A percentile compares a stretch with the other conserved stretches of the same genome.
These are phyloP conservation scores for Candida tammaniensis DNA, from an alignment of 805 yeast species.

Conservation along the genomic window DNA sequence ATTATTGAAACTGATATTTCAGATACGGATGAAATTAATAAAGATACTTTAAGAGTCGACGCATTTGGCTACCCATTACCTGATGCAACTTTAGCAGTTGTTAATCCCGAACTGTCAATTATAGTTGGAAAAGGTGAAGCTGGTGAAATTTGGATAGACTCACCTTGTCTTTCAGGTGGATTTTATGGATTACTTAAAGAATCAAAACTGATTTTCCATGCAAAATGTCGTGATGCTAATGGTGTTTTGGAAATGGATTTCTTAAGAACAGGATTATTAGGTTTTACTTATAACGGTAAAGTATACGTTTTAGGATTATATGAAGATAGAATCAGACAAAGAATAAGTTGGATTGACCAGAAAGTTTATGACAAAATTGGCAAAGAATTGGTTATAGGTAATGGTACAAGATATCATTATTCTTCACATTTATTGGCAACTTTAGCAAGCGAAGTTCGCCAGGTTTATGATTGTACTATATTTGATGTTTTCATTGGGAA, in stretches of 20 bases:
- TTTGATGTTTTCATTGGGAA: slow-evolving; percentile 79
- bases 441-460: slow-evolving; percentile 73
- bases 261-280: slow-evolving; percentile 85
- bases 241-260: slow-evolving; percentile 75
- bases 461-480: slow-evolving; percentile 85
- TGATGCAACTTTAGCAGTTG: slow-evolving; percentile 89
- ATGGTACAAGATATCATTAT: slow-evolving; percentile 65
- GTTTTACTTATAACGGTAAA: slow-evolving; percentile 83
- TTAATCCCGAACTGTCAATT: slow-evolving; percentile 85
- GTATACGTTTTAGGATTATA: slow-evolving; percentile 85
- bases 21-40: slow-evolving; percentile 40
- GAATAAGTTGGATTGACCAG: slow-evolving; percentile 64
- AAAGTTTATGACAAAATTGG: slow-evolving; percentile 28
- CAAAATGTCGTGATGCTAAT: slow-evolving; percentile 69
- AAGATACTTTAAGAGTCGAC: slow-evolving; percentile 62
- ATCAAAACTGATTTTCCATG: slow-evolving; percentile 75
- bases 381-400: slow-evolving; percentile 32
- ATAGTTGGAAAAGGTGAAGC: slow-evolving; percentile 74
- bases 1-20: slow-evolving; percentile 60
- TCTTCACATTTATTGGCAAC: slow-evolving; percentile 85
- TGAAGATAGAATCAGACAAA: slow-evolving; percentile 86
- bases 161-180: slow-evolving; percentile 87
- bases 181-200: slow-evolving; percentile 70
- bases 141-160: slow-evolving; percentile 98
- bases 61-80: slow-evolving; percentile 95